phyloP scores from a whole-genome alignment of 2,329 filamentous ascomycete genomes.

The Scopulariopsis brevicaulis region DNA sequence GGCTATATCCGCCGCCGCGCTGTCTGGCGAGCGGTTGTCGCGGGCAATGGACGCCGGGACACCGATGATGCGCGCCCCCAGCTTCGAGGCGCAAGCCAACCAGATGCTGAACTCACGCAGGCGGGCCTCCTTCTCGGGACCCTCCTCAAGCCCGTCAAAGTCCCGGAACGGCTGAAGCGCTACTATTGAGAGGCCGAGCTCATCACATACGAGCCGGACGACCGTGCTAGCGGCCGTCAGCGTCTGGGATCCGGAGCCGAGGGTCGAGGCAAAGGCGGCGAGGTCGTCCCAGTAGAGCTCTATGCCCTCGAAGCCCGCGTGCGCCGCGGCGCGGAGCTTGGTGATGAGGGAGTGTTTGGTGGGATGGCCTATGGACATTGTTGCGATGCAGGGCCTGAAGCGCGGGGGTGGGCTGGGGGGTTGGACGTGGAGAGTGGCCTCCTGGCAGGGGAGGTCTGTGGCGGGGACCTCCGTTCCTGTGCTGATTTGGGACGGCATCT shows the following conservation, averaged over 20 bases:
- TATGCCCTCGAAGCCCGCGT: conserved; percentile 9
- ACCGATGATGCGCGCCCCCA: conserved; percentile 10
- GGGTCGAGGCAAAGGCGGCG: background rate
- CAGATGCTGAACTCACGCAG: conserved; percentile 6
- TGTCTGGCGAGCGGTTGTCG: background rate
- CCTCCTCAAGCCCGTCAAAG: conserved; percentile 9
- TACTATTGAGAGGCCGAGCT: conserved; percentile 8
- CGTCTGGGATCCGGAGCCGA: background rate
- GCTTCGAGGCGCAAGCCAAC: conserved; percentile 4
- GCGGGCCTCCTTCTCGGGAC: background rate
- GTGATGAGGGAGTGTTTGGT: conserved; percentile 4
- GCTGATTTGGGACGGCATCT: background rate
- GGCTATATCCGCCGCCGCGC: conserved; percentile 4
- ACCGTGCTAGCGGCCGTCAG: conserved; percentile 2
- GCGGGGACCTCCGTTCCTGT: too few relatives aligned
- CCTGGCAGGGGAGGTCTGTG: background rate
- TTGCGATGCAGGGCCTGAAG: conserved; percentile 10
- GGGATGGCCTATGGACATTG: conserved; percentile 11
- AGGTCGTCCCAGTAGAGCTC: conserved; percentile 13
- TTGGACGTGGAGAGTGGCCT: background rate
- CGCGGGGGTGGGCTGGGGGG: background rate
- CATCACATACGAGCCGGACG: conserved; percentile 4
- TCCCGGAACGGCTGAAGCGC: conserved; percentile 12
- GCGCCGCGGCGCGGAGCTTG: conserved; percentile 9
- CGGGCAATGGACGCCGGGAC: conserved; percentile 9